Evolutionary conservation across 2,329 filamentous ascomycete genomes (phyloP), one percentile per base, ranked within the genome.

Genomic region (Juglanconis juglandina): DNA sequence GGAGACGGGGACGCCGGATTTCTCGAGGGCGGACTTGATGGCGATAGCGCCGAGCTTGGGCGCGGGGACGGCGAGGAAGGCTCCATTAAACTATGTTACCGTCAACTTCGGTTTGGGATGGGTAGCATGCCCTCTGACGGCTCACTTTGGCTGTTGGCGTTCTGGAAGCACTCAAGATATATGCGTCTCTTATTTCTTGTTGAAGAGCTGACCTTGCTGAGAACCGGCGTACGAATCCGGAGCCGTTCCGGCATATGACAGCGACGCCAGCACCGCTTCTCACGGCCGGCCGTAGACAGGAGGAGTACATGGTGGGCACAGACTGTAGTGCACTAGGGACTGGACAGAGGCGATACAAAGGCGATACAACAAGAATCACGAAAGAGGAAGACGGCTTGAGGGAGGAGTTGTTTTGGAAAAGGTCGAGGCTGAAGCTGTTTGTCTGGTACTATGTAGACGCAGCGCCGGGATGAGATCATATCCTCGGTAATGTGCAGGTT

Each of bases 21-120:
- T 96, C 67, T 88, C 85, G 57, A 99, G 76, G 34, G 95, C 95
- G 51, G 92, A 89, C 75, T 93, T 95, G 79, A 99, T 98, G 61
- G 93, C 95, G 14, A 88, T 87, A 35, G 94, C 92, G 66, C 91
- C 95, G 51, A 99, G 89, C 70, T 90, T 84, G n/a, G 95, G 90
- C 9, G 93, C 94, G 3, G 92, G 81, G 37, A 98, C 87, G 51
- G 84, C 89, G 49, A 89, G 83, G 73, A 96, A 95, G 14, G 91
- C 88, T 71, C 95, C 95, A 78, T 98, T 97, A 84, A 98, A 97
- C 92, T 96, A 61, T 46, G 6, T 30, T 3, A 9, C n/a, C 34
- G 39, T 63, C 37, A 63, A 49, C 17, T 33, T 39, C 13, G 11
- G 11, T 50, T 44, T 24, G 2, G 11, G 6, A 52, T 11, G 3